A percentile compares a stretch with the other conserved stretches of the same genome.
phyloP scores from a whole-genome alignment of 768 basidiomycete genomes.

The Auricularia cornea region DNA sequence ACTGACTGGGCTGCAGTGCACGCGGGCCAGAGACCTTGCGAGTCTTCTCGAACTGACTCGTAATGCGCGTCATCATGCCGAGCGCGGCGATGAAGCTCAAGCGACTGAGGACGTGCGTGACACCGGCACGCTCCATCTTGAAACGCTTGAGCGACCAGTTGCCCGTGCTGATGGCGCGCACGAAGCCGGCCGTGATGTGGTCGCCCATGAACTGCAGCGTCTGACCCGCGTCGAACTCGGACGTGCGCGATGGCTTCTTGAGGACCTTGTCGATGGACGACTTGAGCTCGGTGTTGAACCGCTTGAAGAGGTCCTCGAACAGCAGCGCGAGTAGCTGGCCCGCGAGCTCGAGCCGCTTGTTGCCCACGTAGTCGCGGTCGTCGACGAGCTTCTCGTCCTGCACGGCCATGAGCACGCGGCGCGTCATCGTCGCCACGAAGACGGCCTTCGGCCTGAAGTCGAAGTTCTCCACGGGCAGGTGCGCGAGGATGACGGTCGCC shows the following conservation, averaged over 20 bases:
- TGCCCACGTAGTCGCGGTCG: conserved; percentile 97
- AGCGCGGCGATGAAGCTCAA: conserved; percentile 94
- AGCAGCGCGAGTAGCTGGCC: conserved; percentile 92
- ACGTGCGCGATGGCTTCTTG: conserved; percentile 90
- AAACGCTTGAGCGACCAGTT: conserved; percentile 97
- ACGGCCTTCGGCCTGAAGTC: conserved; percentile 93
- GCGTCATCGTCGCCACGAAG: conserved; percentile 95
- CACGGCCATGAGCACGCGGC: conserved; percentile 93
- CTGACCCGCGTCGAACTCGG: conserved; percentile 89
- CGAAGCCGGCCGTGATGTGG: conserved; percentile 90
- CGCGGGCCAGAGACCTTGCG: conserved; percentile 96
- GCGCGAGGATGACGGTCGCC: conserved; percentile 95
- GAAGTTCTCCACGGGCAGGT: conserved; percentile 83
- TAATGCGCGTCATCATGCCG: conserved; percentile 99
- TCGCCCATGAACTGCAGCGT: conserved; percentile 96
- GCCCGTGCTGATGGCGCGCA: conserved; percentile 95
- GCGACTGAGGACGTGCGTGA: conserved; percentile 94
- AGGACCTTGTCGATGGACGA: conserved; percentile 93
- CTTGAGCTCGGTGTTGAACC: conserved; percentile 94
- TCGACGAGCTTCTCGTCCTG: conserved; percentile 96
- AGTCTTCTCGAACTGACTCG: conserved; percentile 98
- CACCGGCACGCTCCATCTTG: conserved; percentile 98
- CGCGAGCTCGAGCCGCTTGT: conserved; percentile 95
- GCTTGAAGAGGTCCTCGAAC: conserved; percentile 98
- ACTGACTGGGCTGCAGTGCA: conserved; percentile 95